Evolutionary conservation across 306 rosid genomes (phyloP).

Genomic region (Trichosanthes cucumerina): DNA sequence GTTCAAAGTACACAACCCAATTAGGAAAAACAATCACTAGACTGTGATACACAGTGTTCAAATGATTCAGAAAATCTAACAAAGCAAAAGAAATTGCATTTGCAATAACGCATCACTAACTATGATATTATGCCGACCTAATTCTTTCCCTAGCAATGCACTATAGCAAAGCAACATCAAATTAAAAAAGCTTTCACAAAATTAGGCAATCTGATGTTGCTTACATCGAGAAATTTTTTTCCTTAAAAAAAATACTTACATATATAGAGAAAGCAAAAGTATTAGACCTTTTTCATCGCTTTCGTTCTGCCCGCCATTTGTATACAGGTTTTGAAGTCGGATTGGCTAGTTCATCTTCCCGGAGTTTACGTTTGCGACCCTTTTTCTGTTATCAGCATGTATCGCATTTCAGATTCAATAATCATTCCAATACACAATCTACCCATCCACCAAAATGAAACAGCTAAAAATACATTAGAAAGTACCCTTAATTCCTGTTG

Average conservation of each 20-base stretch:
- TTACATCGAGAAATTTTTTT: neutral
- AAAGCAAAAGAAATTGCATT: neutral
- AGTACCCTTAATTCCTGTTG: conserved; percentile 67
- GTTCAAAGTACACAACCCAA: neutral
- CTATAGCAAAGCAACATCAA: neutral
- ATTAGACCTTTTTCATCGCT: conserved; percentile 30
- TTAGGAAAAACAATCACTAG: neutral
- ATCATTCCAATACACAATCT: neutral
- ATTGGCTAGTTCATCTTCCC: conserved; percentile 55
- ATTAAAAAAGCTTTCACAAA: neutral
- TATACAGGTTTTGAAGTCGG: conserved; percentile 49
- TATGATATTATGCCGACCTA: neutral
- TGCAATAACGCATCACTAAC: neutral
- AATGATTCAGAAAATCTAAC: neutral
- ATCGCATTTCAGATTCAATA: neutral
- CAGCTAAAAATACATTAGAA: conserved; percentile 7
- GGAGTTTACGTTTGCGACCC: conserved; percentile 68
- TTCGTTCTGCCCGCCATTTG: conserved; percentile 79
- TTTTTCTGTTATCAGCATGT: conserved; percentile 23
- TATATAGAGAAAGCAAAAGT: neutral
- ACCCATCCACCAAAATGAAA: neutral
- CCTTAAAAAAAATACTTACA: neutral
- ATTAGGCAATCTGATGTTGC: neutral
- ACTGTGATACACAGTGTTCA: neutral
- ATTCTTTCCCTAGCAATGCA: neutral